These are phyloP conservation scores for Sporodiniella umbellata DNA, from an alignment of 371 early-diverging fungal species.

Conservation along the genomic window DNA sequence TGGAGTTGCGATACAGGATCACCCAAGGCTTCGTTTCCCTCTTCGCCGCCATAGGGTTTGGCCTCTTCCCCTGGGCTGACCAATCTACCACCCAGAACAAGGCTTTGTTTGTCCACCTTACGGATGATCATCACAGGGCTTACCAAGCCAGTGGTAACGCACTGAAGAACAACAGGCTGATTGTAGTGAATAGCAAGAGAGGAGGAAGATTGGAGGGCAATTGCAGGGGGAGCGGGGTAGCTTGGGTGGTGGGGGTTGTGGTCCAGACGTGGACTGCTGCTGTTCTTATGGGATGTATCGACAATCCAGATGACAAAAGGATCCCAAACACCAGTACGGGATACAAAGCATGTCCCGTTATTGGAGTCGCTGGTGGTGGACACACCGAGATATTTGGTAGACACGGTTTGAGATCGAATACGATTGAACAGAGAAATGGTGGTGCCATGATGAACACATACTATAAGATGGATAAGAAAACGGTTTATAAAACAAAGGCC, in stretches of 20 bases:
- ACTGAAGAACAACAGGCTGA: constrained; percentile 81
- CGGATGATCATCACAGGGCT: constrained; percentile 83
- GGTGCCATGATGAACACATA: constrained; percentile 82
- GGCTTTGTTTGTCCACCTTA: constrained; percentile 79
- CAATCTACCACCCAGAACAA: constrained; percentile 62
- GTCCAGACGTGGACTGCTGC: constrained; percentile 22
- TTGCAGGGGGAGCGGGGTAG: constrained; percentile 68
- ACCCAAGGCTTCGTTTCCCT: constrained; percentile 45
- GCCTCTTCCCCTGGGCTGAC: constrained; percentile 56
- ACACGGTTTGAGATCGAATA: constrained; percentile 82
- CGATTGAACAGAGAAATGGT: constrained; percentile 84
- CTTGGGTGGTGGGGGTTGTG: constrained; percentile 19
- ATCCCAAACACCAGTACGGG: constrained; percentile 80
- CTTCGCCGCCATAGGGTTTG: constrained; percentile 39
- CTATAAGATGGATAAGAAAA: constrained; percentile 30
- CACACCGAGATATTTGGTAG: constrained; percentile 81
- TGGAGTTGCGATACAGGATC: constrained; percentile 88
- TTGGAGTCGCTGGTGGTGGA: constrained; percentile 27
- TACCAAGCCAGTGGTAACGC: constrained; percentile 78
- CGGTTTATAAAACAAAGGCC: constrained; percentile 42
- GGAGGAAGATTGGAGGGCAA: constrained; percentile 63
- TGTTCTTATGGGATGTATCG: constrained; percentile 50
- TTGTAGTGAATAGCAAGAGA: constrained; percentile 80
- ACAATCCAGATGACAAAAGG: constrained; percentile 88
- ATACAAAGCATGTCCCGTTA: constrained; percentile 70